Base-by-base conservation (phyloP, 2,329 filamentous ascomycete species). In the Aspergillus pseudoterreus region DNA sequence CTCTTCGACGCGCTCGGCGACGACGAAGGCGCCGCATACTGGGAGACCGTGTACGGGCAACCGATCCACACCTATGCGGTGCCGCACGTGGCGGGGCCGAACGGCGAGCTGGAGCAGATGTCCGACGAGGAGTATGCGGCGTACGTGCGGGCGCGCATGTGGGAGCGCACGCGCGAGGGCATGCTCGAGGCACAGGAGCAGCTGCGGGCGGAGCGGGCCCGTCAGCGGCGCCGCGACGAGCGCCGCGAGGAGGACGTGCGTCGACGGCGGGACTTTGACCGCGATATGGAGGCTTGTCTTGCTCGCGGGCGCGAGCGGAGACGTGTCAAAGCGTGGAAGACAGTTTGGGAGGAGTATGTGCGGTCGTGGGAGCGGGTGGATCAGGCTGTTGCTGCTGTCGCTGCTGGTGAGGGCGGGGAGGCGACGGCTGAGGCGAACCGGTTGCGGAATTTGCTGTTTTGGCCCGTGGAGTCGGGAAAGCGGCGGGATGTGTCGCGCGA, bases 1-100 rank as follows among this genome's bases (percentile, higher is more conserved):
- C 84, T 99, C 4, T 97, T 97, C 73, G 94, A 99, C 70, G 94
- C 94, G 30, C 86, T 99, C 71, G 92, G 91, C 35, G 94, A 99
- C 71, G 92, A 97, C 66, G 94, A 99, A 73, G 94, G 92, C 43
- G 94, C 94, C 2, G 82, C 85, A 6, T 99, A 94, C 75, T 99
- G 94, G 94, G 87, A 96, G 69, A 83, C 84, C 14, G 89, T 99
- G n/a, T 99, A 97, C 71, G 92, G 91, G 1, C 92, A 97, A 68
- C 92, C 94, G 0, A 87, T 97, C 45, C 91, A 96, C 71, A 82
- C 84, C 6, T 96, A 95, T 67, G 68, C 82, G 0, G 77, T 81
- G 22, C 77, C 78, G 0, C 71, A 74, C 41, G 64, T 65, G 1
- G 61, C 71, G 65, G 81, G 81, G 63, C 47, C 73, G 57, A 46